Percentiles rank a stretch among this genome's conserved stretches.
Evolutionary conservation across 352 stramenopile genomes (phyloP).

Genomic region (Phytophthora foliorum): DNA sequence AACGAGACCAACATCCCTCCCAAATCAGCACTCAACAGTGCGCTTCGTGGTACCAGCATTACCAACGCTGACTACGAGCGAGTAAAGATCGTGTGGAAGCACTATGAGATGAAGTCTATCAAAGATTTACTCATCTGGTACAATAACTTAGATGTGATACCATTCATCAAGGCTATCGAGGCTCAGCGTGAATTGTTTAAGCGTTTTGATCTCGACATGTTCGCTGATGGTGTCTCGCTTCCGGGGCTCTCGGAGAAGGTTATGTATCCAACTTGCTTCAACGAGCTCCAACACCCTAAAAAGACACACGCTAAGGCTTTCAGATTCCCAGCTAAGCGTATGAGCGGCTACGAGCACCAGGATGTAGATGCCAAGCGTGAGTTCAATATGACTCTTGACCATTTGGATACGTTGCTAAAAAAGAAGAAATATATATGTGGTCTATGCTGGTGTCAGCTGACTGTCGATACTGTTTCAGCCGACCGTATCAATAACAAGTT

Average conservation of each 20-base stretch:
- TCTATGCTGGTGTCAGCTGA: slow-evolving; percentile 30
- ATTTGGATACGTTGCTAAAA: slow-evolving; percentile 26
- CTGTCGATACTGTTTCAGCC: slow-evolving; percentile 27
- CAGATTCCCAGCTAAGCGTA: slow-evolving; percentile 21
- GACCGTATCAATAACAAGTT: slow-evolving; percentile 22
- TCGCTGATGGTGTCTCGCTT: slow-evolving; percentile 25
- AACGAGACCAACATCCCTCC: slow-evolving; percentile 33
- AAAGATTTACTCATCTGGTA: slow-evolving; percentile 29
- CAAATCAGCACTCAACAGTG: slow-evolving; percentile 21
- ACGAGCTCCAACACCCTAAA: slow-evolving; percentile 7
- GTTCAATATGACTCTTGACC: slow-evolving; percentile 30
- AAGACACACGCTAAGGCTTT: slow-evolving; percentile 14
- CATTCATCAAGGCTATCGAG: slow-evolving; percentile 4
- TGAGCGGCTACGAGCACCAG: slow-evolving; percentile 32
- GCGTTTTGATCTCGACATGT: slow-evolving; percentile 35
- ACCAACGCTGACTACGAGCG: too few species aligned
- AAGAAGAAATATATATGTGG: slow-evolving; percentile 31
- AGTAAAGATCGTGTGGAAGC: slow-evolving; percentile 38
- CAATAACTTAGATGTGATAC: slow-evolving; percentile 47
- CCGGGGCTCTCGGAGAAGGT: slow-evolving; percentile 30
- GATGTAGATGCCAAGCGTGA: slow-evolving; percentile 25
- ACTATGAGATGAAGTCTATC: slow-evolving; percentile 47
- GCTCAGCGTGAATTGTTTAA: slow-evolving; percentile 28
- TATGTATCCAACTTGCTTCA: slow-evolving; percentile 40
- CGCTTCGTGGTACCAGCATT: too few species aligned